phyloP scores from a whole-genome alignment of 139 green algal genomes.

The Chlamydomonas sp. region DNA sequence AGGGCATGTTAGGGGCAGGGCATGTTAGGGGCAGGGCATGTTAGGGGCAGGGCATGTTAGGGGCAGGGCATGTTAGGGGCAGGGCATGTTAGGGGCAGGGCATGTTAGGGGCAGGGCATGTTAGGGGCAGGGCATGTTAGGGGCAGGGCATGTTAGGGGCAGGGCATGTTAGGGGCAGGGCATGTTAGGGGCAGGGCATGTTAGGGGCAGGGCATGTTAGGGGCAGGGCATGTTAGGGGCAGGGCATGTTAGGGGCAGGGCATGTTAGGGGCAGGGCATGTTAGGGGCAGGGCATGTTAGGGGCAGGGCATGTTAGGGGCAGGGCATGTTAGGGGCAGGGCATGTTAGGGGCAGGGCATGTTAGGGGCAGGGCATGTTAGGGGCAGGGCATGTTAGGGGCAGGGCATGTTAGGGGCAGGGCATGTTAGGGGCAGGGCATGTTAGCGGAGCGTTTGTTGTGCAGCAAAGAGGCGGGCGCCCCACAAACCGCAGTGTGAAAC shows the following conservation, averaged over 20 bases:
- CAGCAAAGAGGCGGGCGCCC: too few relatives aligned
- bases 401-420: background rate
- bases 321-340: background rate
- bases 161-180: background rate
- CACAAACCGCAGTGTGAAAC: too few relatives aligned
- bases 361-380: background rate
- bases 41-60: too few relatives aligned
- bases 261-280: background rate
- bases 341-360: background rate
- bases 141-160: too few relatives aligned
- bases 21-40: too few relatives aligned
- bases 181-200: background rate
- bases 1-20: too few relatives aligned
- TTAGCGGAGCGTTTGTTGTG: too few relatives aligned
- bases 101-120: too few relatives aligned
- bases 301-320: background rate
- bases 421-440: too few relatives aligned
- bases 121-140: too few relatives aligned
- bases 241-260: background rate
- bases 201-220: background rate
- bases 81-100: too few relatives aligned
- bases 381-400: background rate
- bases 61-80: too few relatives aligned
- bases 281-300: background rate
- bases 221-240: background rate